Evolutionary conservation across 106 monocot species (phyloP).

Genomic region (Dactylorhiza incarnata): DNA sequence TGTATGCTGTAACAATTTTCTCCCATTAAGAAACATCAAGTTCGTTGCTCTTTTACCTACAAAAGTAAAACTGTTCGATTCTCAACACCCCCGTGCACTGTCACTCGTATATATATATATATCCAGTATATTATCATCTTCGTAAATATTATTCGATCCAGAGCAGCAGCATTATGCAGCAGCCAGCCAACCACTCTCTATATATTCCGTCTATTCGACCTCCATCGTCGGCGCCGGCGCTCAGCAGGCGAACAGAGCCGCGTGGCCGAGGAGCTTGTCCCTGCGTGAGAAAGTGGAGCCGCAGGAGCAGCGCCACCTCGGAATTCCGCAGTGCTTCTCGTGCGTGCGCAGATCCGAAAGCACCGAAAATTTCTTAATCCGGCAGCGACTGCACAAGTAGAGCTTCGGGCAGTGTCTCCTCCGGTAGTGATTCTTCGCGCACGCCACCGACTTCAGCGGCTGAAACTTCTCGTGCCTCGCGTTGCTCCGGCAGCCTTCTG

Average conservation of each 20-base stretch:
- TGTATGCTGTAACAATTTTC: no score
- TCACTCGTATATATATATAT: no score
- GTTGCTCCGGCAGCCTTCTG: slow-evolving; percentile 84
- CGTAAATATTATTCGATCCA: no score
- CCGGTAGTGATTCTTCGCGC: slow-evolving; percentile 79
- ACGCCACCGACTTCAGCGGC: slow-evolving; percentile 64
- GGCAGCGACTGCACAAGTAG: slow-evolving; percentile 68
- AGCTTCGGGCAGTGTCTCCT: slow-evolving; percentile 79
- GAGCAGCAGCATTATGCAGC: no score
- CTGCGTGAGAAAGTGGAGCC: slow-evolving; percentile 72
- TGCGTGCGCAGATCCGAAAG: slow-evolving; percentile 74
- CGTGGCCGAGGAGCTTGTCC: slow-evolving; percentile 71
- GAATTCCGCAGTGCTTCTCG: slow-evolving; percentile 73
- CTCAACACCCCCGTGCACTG: no score
- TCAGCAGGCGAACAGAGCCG: slow-evolving; percentile 44
- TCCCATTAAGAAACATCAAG: no score
- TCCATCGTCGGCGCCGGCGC: slow-evolving; percentile 9
- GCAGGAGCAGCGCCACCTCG: slow-evolving; percentile 62
- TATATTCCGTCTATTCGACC: no score
- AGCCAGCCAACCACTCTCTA: no score
- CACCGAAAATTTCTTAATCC: slow-evolving; percentile 55
- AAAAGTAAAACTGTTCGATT: no score
- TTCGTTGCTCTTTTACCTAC: no score
- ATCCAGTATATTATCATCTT: no score
- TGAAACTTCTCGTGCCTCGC: slow-evolving; percentile 61